phyloP scores from a whole-genome alignment of 2,329 filamentous ascomycete genomes.

The Talaromyces sp. region DNA sequence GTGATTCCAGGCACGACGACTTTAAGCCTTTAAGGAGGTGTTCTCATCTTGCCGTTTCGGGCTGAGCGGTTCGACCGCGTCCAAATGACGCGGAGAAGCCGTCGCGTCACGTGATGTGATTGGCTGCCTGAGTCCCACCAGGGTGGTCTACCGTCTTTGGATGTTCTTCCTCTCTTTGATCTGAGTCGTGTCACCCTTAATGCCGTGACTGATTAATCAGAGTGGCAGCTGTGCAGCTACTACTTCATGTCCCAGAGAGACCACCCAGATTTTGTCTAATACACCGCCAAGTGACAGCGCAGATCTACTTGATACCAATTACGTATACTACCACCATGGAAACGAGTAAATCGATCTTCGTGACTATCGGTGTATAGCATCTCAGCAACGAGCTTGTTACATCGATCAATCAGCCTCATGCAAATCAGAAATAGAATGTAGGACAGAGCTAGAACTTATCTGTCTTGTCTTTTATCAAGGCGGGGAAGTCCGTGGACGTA shows the following conservation, averaged over 20 bases:
- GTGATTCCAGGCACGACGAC: neutral
- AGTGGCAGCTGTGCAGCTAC: neutral
- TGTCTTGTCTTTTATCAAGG: too few species aligned
- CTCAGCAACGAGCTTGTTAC: neutral
- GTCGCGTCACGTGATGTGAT: neutral
- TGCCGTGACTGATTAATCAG: neutral
- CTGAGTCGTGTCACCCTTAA: neutral
- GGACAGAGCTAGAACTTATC: neutral
- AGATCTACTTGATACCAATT: neutral
- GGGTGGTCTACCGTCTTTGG: neutral
- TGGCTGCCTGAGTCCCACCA: neutral
- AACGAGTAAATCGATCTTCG: neutral
- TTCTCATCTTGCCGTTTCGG: slow-evolving; percentile 11
- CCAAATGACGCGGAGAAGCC: neutral
- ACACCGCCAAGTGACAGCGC: neutral
- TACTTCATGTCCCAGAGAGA: too few species aligned
- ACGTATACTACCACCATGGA: too few species aligned
- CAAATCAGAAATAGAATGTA: neutral
- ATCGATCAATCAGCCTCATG: neutral
- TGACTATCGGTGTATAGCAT: neutral
- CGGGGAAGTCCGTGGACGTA: too few species aligned
- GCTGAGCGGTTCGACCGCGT: neutral
- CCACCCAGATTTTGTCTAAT: too few species aligned
- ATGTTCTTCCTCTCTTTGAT: neutral
- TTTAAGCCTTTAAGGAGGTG: neutral